Percentiles rank a stretch among this genome's conserved stretches.
Conservation (phyloP, 164 flowering plant species). For the Brasenia schreberi region DNA sequence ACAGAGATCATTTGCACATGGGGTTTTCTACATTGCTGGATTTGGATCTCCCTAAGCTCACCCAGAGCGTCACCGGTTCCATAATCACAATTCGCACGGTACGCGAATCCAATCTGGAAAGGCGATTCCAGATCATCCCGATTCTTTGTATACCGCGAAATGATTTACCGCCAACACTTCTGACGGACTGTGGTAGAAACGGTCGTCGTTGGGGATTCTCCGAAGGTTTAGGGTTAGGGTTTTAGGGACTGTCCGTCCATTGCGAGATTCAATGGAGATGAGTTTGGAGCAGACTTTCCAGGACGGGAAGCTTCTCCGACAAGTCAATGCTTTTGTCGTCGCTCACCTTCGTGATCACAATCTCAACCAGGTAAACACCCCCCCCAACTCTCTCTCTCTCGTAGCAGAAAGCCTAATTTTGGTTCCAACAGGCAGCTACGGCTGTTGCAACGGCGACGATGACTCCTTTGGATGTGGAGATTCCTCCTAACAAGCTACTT, state of each 20-base stretch:
- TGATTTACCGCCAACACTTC: background rate
- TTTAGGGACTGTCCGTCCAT: background rate
- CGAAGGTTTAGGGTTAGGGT: background rate
- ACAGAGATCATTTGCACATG: too few relatives aligned
- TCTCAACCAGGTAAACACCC: constrained; percentile 40
- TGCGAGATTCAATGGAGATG: constrained; percentile 10
- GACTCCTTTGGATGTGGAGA: constrained; percentile 67
- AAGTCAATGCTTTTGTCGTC: constrained; percentile 54
- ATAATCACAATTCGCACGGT: too few relatives aligned
- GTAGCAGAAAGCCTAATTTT: background rate
- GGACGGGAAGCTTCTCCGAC: constrained; percentile 56
- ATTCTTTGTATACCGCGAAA: background rate
- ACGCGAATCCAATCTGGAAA: too few relatives aligned
- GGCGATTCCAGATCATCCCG: too few relatives aligned
- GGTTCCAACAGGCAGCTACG: constrained; percentile 46
- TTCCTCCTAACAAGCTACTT: constrained; percentile 53
- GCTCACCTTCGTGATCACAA: constrained; percentile 79
- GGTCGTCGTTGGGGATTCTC: background rate
- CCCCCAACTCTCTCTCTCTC: background rate
- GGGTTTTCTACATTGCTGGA: too few relatives aligned
- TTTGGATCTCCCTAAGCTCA: too few relatives aligned
- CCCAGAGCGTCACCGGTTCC: too few relatives aligned
- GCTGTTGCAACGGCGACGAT: constrained; percentile 83
- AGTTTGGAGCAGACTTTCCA: constrained; percentile 53
- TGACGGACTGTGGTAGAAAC: background rate